phyloP scores from a whole-genome alignment of 2,329 filamentous ascomycete species.

The Xylaria sp. region DNA sequence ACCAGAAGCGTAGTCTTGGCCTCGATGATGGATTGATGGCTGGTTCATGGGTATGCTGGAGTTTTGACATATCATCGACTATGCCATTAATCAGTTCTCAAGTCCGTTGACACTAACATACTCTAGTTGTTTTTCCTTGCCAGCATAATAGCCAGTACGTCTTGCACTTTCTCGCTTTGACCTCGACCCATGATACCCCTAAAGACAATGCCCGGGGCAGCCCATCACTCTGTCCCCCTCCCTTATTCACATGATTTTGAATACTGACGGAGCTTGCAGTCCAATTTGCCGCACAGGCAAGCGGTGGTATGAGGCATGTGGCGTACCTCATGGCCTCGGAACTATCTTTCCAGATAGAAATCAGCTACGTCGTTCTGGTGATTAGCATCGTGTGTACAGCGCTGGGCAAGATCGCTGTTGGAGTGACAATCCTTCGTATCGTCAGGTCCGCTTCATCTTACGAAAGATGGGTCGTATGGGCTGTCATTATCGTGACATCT shows the following conservation, averaged over 20 bases:
- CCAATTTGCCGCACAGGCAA: slow-evolving; percentile 16
- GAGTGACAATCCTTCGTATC: slow-evolving; percentile 19
- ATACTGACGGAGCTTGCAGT: slow-evolving; percentile 8
- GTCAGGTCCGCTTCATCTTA: slow-evolving; percentile 12
- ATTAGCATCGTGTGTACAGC: slow-evolving; percentile 20
- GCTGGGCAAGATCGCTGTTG: slow-evolving; percentile 20
- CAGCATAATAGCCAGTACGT: slow-evolving; percentile 9
- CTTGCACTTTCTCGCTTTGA: neutral
- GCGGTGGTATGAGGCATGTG: slow-evolving; percentile 12
- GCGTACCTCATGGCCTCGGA: slow-evolving; percentile 8
- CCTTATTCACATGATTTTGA: no score
- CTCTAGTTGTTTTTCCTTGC: slow-evolving; percentile 15
- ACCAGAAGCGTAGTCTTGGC: slow-evolving; percentile 14
- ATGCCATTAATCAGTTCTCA: neutral
- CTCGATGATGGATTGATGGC: slow-evolving; percentile 21
- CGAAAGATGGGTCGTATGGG: slow-evolving; percentile 20
- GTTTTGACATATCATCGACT: slow-evolving; percentile 1
- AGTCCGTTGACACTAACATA: neutral
- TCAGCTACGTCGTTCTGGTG: slow-evolving; percentile 8
- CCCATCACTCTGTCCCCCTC: neutral
- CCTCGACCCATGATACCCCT: neutral
- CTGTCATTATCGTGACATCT: slow-evolving; percentile 7
- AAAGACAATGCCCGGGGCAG: neutral
- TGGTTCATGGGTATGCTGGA: slow-evolving; percentile 17
- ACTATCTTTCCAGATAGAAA: slow-evolving; percentile 12